These are phyloP conservation scores for Pisolithus sp. DNA, from an alignment of 768 basidiomycete species.

Conservation along the genomic window DNA sequence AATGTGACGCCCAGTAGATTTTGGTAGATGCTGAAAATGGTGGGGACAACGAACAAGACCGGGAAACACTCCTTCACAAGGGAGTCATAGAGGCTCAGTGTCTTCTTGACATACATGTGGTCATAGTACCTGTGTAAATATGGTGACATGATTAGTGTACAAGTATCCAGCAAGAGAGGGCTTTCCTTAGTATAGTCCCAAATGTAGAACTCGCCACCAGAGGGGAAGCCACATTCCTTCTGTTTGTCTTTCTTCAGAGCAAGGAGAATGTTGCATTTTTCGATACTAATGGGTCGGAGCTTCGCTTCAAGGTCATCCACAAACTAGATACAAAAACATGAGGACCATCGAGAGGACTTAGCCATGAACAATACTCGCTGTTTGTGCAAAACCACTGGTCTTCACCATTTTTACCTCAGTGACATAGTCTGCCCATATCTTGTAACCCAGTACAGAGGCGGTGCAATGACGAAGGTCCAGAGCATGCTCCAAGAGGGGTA, in stretches of 20 bases:
- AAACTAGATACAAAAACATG: slow-evolving; percentile 43
- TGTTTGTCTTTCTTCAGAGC: slow-evolving; percentile 73
- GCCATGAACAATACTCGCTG: slow-evolving; percentile 32
- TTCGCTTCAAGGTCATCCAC: slow-evolving; percentile 69
- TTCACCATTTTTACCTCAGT: slow-evolving; percentile 88
- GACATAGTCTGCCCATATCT: slow-evolving; percentile 78
- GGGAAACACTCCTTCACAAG: slow-evolving; percentile 88
- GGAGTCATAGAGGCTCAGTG: slow-evolving; percentile 68
- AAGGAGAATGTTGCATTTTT: slow-evolving; percentile 65
- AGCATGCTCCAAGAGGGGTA: slow-evolving; percentile 59
- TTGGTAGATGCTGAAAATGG: slow-evolving; percentile 80
- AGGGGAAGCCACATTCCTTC: slow-evolving; percentile 47
- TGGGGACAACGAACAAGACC: slow-evolving; percentile 72
- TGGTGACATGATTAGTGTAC: not conserved
- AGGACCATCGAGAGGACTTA: not conserved
- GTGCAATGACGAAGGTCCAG: slow-evolving; percentile 67
- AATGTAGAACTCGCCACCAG: slow-evolving; percentile 68
- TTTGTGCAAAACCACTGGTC: slow-evolving; percentile 50
- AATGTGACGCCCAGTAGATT: slow-evolving; percentile 76
- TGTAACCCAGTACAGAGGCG: slow-evolving; percentile 61
- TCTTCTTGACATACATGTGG: slow-evolving; percentile 49
- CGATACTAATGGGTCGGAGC: slow-evolving; percentile 62
- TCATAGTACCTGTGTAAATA: slow-evolving; percentile 23
- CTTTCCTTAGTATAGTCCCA: slow-evolving; percentile 74
- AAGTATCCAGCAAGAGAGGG: slow-evolving; percentile 4